Base-by-base conservation (phyloP, 805 yeast species). In the Blastobotrys muscicola region DNA sequence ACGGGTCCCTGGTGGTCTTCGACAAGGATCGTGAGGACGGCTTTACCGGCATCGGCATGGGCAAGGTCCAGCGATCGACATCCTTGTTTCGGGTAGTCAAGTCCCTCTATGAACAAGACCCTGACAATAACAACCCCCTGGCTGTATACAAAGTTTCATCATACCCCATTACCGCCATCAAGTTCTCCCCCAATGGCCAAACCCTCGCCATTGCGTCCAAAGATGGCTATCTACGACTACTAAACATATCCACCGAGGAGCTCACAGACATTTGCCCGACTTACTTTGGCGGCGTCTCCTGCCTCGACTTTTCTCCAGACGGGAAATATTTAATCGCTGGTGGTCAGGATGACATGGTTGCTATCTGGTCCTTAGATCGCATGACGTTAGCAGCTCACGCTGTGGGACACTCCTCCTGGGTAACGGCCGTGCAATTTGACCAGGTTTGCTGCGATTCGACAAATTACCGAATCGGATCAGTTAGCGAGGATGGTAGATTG, bases 131-230 rank as follows among this genome's bases (percentile, higher is more conserved):
- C 29, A 72, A 65, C 53, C 78, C 78, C 4, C 60, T 80, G 15
- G 80, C 82, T 0, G 84, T 80, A 50, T 77, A 78, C 61, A 77
- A 77, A 46, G 49, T 83, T n/a, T 69, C 81, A 10, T 70, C 72
- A 44, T 70, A 70, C 47, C 75, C 85, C 2, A 68, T 82, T 29
- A 79, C 85, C 0, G 58, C 61, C 30, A 55, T 74, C 34, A 56
- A 61, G 45, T 55, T 65, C 44, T 67, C 74, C 50, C 70, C 85
- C 57, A 39, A 36, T 31, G 12, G 29, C 38, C 43, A 39, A n/a
- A 34, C 36, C 14, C 43, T 44, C n/a, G 53, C 55, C 13, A 43
- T 55, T 33, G 74, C 82, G 0, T 66, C 77, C 5, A 82, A 76
- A 47, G 86, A 81, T 55, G 92, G 87, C 2, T 72, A 71, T 47